phyloP scores from a whole-genome alignment of 2,329 filamentous ascomycete genomes.

The Pseudogymnoascus sp. region DNA sequence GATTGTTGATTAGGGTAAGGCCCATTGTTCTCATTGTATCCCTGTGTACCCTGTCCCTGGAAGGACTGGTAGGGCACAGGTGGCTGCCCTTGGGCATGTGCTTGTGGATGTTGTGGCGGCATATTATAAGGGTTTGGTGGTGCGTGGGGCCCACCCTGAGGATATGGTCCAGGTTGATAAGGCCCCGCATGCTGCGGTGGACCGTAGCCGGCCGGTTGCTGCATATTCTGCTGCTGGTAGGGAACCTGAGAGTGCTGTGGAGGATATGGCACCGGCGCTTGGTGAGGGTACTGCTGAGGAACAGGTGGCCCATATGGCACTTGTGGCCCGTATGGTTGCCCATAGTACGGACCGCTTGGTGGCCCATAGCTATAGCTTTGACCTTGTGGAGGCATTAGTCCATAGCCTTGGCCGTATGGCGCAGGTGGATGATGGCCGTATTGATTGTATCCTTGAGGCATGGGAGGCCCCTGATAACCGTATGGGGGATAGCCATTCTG shows the following conservation, averaged over 20 bases:
- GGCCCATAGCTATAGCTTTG: not conserved
- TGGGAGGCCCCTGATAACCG: not conserved
- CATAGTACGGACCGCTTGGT: slow-evolving; percentile 7
- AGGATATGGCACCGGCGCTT: slow-evolving; percentile 21
- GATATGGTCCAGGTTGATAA: not conserved
- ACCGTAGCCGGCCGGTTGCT: slow-evolving; percentile 16
- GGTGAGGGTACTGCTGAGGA: slow-evolving; percentile 21
- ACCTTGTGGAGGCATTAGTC: not conserved
- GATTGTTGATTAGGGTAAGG: not conserved
- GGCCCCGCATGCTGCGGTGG: slow-evolving; percentile 13
- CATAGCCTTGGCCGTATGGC: slow-evolving; percentile 1
- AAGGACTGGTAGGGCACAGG: not conserved
- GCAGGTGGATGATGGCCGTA: not conserved
- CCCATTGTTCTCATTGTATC: not conserved
- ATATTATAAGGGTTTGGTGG: slow-evolving; percentile 11
- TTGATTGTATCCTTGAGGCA: not conserved
- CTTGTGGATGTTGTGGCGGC: slow-evolving; percentile 14
- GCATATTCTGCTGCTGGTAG: slow-evolving; percentile 18
- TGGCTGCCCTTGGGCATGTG: slow-evolving; percentile 14
- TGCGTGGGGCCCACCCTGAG: slow-evolving; percentile 9
- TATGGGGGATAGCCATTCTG: slow-evolving; percentile 15
- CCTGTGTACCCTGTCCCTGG: not conserved
- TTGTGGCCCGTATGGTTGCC: slow-evolving; percentile 18
- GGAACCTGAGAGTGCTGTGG: slow-evolving; percentile 13
- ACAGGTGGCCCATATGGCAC: slow-evolving; percentile 17